Evolutionary conservation across 2,329 filamentous ascomycete genomes (phyloP).

Genomic region (Nigrospora oryzae): DNA sequence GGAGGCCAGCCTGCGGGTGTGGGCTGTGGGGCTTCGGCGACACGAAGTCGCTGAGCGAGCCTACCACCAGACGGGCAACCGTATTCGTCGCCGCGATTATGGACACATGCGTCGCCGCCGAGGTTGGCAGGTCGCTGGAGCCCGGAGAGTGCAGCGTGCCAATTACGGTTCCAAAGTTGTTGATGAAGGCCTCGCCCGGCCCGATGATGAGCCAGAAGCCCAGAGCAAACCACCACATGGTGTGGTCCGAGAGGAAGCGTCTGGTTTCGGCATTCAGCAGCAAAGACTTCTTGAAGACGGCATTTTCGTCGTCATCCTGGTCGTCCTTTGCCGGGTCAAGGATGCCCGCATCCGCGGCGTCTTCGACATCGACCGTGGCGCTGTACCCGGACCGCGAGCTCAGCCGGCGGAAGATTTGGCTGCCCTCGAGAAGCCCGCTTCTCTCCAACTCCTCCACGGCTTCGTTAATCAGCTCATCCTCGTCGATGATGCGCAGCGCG

Average conservation of each 20-base stretch:
- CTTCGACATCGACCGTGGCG: constrained; percentile 36
- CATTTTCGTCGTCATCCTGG: constrained; percentile 32
- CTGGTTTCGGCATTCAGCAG: constrained; percentile 86
- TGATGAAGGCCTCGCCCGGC: constrained; percentile 95
- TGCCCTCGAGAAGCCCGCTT: constrained; percentile 72
- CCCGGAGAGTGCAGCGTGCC: constrained; percentile 66
- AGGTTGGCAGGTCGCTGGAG: constrained; percentile 37
- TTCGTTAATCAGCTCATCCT: constrained; percentile 80
- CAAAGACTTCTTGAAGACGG: constrained; percentile 72
- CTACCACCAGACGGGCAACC: constrained; percentile 79
- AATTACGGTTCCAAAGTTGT: constrained; percentile 92
- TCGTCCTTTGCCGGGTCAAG: constrained; percentile 26
- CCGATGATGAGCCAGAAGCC: constrained; percentile 92
- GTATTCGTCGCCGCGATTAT: constrained; percentile 89
- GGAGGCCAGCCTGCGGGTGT: constrained; percentile 37
- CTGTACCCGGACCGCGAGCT: constrained; percentile 53
- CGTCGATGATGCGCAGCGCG: constrained; percentile 69
- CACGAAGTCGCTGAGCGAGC: constrained; percentile 79
- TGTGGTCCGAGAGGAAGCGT: constrained; percentile 75
- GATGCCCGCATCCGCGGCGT: constrained; percentile 33
- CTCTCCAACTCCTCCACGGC: constrained; percentile 86
- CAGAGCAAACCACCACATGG: constrained; percentile 90
- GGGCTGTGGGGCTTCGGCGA: constrained; percentile 59
- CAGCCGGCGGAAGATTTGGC: constrained; percentile 58
- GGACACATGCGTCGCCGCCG: constrained; percentile 81